Evolutionary conservation across 2,329 filamentous ascomycete genomes (phyloP), one percentile per base, ranked within the genome.

Genomic region (Pseudogymnoascus verrucosus): DNA sequence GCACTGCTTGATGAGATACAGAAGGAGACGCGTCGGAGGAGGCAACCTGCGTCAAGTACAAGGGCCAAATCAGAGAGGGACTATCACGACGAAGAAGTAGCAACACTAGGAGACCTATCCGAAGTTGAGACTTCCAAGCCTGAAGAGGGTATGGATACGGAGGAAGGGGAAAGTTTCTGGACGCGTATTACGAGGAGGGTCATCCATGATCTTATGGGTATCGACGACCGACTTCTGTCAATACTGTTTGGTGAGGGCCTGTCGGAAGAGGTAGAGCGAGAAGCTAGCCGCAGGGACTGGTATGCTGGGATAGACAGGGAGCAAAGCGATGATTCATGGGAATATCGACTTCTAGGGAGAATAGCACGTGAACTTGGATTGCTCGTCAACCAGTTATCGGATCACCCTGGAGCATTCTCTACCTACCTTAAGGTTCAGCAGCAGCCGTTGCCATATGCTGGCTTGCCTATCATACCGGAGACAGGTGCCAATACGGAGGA

Each of bases 1-100:
- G 86, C 91, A 10, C 79, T 99, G 28, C 75, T 97, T 36, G 90
- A 96, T 63, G 91, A 97, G 75, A 93, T 98, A 59, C 90, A 96
- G 75, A 88, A 85, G 66, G 91, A 96, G 76, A 96, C 92, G 3
- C 81, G 85, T 63, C 82, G 89, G 64, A 84, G 89, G 64, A 82
- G 87, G 34, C 83, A 85, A 73, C 88, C 85, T 6, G 79, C 85
- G 68, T 79, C 79, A 51, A 85, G 82, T 65, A 73, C 75, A 65
- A 73, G 70, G 42, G 73, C 73, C 63, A 74, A 73, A 67, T 63
- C 68, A 34, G 34, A 69, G 47, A 66, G 68, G 16, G 71, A 74
- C 65, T 36, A 62, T 42, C 65, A 70, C 63, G 67, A 73, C 63
- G 70, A 76, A 64, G 71, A 73, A 62, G 54, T 69, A 10, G 71